Evolutionary conservation across 352 stramenopile genomes (phyloP).

Genomic region (Hyaloperonospora brassicae): DNA sequence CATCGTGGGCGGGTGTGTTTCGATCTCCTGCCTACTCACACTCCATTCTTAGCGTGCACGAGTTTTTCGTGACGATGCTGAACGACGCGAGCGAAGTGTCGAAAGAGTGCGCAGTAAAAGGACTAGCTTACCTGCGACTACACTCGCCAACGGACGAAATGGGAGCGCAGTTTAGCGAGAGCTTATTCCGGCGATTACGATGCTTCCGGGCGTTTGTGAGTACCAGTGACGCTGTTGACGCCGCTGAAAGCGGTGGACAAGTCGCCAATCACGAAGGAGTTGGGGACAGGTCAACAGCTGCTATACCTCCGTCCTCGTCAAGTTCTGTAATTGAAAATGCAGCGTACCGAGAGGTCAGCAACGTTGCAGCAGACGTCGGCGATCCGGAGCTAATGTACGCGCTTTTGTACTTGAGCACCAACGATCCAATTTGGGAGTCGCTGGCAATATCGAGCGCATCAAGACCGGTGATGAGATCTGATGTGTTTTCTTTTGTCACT

Average conservation of each 20-base stretch:
- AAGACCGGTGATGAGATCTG: not conserved
- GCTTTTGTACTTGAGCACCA: constrained; percentile 74
- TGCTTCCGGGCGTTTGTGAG: constrained; percentile 68
- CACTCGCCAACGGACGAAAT: constrained; percentile 44
- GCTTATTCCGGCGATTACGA: constrained; percentile 62
- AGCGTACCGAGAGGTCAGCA: constrained; percentile 79
- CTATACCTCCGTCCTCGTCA: constrained; percentile 9
- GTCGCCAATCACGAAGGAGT: not conserved
- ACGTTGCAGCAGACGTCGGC: constrained; percentile 68
- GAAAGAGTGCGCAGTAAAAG: constrained; percentile 75
- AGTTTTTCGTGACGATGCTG: constrained; percentile 75
- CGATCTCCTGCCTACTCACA: constrained; percentile 21
- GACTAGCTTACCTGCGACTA: constrained; percentile 60
- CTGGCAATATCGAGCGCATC: constrained; percentile 11
- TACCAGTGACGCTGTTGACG: constrained; percentile 18
- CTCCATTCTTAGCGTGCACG: constrained; percentile 42
- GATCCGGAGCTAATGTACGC: constrained; percentile 79
- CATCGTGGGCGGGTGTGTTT: constrained; percentile 34
- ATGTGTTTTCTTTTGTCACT: constrained; percentile 39
- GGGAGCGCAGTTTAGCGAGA: constrained; percentile 62
- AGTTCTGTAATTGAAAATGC: constrained; percentile 53
- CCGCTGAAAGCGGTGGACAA: constrained; percentile 18
- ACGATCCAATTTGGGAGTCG: constrained; percentile 54
- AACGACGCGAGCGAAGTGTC: constrained; percentile 57
- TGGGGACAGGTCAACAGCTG: constrained; percentile 1